Base-by-base conservation (phyloP, 2,329 filamentous ascomycete species). In the Calonectria montana region DNA sequence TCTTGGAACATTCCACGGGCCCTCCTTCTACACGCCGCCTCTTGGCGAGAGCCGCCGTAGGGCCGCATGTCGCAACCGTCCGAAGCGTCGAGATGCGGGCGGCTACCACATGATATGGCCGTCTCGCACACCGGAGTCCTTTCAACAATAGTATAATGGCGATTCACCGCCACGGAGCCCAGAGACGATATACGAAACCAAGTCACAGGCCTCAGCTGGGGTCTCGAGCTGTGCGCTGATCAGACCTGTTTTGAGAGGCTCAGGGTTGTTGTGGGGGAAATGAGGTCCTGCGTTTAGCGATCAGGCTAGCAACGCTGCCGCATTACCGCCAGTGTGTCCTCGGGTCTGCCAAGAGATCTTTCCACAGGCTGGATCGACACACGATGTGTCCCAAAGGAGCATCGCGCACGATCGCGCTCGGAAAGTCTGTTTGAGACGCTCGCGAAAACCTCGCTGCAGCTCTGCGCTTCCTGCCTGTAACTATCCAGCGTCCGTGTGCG, bases 21-120 rank as follows among this genome's bases (percentile, higher is more conserved):
- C 43, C 43, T 47, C 43, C 6, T 47, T 47, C 43, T 12, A 23
- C n/a, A 31, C 23, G 31, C 35, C 53, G 15, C 13, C 18, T 39
- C 72, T 69, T 73, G 59, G 71, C 68, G 66, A 66, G 47, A 73
- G 72, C 72, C 73, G 72, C 72, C 73, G 23, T 18, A 63, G 41
- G 63, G 41, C 55, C 55, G 70, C 74, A 48, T 69, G 55, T 29
- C 31, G 35, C 50, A 66, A 71, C 13, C 57, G 65, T 67, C 39
- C 66, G 72, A 53, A 55, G 65, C 72, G 61, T 67, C 59, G 29
- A 31, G 23, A 55, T 74, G 68, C 69, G 69, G 67, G 70, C 70
- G 62, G 66, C 50, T 27, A 29, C 39, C 63, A 29, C 29, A 64
- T 27, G 31, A 50, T 39, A 9, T 27, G n/a, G 39, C 37, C 37